Conservation (phyloP, 2,329 filamentous ascomycete species). For the Karstenula rhodostoma region DNA sequence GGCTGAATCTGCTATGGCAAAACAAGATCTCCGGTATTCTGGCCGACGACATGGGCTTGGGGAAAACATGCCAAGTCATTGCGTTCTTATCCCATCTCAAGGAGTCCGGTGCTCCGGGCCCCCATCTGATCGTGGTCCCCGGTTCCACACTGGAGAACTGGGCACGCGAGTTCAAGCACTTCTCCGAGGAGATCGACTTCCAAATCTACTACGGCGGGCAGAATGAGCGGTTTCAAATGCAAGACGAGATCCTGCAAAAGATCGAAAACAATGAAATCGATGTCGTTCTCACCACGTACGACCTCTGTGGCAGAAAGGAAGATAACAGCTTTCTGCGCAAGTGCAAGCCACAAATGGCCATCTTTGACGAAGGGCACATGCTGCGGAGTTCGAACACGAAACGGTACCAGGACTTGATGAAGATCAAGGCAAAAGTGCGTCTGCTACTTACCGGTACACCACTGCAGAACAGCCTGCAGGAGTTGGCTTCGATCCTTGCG, state of each 20-base stretch:
- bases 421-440: slow-evolving; percentile 81
- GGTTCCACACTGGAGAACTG: slow-evolving; percentile 96
- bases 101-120: slow-evolving; percentile 72
- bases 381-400: slow-evolving; percentile 88
- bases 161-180: slow-evolving; percentile 87
- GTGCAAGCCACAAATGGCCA: slow-evolving; percentile 65
- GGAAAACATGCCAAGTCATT: slow-evolving; percentile 97
- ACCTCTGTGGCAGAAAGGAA: slow-evolving; percentile 66
- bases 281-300: slow-evolving; percentile 76
- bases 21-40: slow-evolving; percentile 86
- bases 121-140: slow-evolving; percentile 86
- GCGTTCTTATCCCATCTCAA: slow-evolving; percentile 86
- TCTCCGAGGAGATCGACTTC: slow-evolving; percentile 79
- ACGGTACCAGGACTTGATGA: slow-evolving; percentile 79
- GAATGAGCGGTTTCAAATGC: slow-evolving; percentile 71
- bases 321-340: slow-evolving; percentile 71
- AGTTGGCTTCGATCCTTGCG: slow-evolving; percentile 88
- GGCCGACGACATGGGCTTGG: slow-evolving; percentile 94
- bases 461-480: slow-evolving; percentile 91
- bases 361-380: slow-evolving; percentile 95
- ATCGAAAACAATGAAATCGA: slow-evolving; percentile 65
- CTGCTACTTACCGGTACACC: slow-evolving; percentile 90
- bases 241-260: slow-evolving; percentile 70
- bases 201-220: slow-evolving; percentile 77
- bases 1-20: slow-evolving; percentile 85